Percentiles rank a stretch among this genome's conserved stretches.
phyloP scores from a whole-genome alignment of 2,329 filamentous ascomycete genomes.

The Exophiala oligosperma region DNA sequence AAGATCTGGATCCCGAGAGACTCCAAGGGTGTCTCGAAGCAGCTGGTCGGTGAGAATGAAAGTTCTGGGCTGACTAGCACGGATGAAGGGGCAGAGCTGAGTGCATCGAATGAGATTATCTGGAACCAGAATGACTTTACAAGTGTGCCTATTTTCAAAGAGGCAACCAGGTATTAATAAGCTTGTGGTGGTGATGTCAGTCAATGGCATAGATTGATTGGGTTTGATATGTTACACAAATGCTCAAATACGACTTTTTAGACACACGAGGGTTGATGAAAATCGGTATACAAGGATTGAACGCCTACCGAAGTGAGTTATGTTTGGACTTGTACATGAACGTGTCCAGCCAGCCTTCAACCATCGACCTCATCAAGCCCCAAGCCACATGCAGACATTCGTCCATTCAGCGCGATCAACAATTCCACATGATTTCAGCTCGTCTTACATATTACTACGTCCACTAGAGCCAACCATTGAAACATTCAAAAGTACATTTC shows the following conservation, averaged over 20 bases:
- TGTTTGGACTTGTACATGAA: too few species aligned
- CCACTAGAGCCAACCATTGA: too few species aligned
- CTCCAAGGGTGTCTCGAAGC: conserved; percentile 67
- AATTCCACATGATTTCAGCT: too few species aligned
- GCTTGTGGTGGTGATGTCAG: neutral
- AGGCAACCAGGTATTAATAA: conserved; percentile 21
- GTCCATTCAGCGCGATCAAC: too few species aligned
- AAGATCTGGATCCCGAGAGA: conserved; percentile 82
- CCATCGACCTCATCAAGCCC: too few species aligned
- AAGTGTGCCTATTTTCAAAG: conserved; percentile 30
- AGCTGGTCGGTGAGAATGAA: conserved; percentile 80
- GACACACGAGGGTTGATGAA: neutral
- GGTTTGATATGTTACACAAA: neutral
- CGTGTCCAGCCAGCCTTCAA: too few species aligned
- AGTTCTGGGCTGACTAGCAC: conserved; percentile 71
- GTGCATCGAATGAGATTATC: conserved; percentile 65
- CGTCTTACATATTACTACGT: too few species aligned
- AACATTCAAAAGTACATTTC: too few species aligned
- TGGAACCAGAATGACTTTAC: conserved; percentile 56
- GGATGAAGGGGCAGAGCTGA: conserved; percentile 70
- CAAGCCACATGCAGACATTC: too few species aligned
- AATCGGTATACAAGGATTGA: too few species aligned
- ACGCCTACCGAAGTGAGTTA: too few species aligned
- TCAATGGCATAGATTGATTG: too few species aligned
- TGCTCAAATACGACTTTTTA: neutral